phyloP scores from a whole-genome alignment of 768 basidiomycete species.

The Boletus insuetus region DNA sequence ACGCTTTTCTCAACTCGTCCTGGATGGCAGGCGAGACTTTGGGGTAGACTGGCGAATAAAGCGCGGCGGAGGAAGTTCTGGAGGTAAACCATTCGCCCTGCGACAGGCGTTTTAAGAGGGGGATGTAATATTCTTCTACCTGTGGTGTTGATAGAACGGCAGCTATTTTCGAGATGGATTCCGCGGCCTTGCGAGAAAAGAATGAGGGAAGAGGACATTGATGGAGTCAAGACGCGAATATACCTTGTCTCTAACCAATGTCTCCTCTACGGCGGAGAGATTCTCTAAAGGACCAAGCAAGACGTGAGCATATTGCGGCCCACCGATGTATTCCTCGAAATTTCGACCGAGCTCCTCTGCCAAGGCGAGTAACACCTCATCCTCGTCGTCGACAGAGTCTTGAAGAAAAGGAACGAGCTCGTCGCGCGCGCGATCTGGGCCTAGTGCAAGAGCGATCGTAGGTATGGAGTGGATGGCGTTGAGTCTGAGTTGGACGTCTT shows the following conservation, averaged over 20 bases:
- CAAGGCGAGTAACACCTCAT: conserved; percentile 93
- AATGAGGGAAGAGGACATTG: neutral
- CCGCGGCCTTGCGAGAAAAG: conserved; percentile 67
- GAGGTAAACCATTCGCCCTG: conserved; percentile 99
- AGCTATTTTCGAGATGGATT: conserved; percentile 91
- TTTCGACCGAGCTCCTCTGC: conserved; percentile 92
- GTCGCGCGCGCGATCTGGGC: conserved; percentile 90
- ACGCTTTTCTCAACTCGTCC: conserved; percentile 87
- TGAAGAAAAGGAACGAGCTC: conserved; percentile 97
- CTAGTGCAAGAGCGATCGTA: conserved; percentile 95
- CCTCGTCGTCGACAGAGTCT: conserved; percentile 99
- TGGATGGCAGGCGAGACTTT: conserved; percentile 71
- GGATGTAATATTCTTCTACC: conserved; percentile 88
- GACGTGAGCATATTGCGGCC: conserved; percentile 80
- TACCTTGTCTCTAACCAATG: conserved; percentile 96
- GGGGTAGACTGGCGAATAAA: conserved; percentile 88
- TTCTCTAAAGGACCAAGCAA: conserved; percentile 92
- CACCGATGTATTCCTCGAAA: conserved; percentile 95
- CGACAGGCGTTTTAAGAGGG: conserved; percentile 84
- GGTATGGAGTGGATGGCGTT: conserved; percentile 97
- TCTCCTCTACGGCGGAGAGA: conserved; percentile 95
- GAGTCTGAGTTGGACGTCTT: conserved; percentile 93
- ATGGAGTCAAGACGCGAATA: conserved; percentile 1
- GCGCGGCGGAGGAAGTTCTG: conserved; percentile 90
- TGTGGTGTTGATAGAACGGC: conserved; percentile 71